Percentiles rank a stretch among this genome's conserved stretches.
These are phyloP conservation scores for Phlebopus sp. DNA, from an alignment of 1,284 basidiomycete species.

Conservation along the genomic window DNA sequence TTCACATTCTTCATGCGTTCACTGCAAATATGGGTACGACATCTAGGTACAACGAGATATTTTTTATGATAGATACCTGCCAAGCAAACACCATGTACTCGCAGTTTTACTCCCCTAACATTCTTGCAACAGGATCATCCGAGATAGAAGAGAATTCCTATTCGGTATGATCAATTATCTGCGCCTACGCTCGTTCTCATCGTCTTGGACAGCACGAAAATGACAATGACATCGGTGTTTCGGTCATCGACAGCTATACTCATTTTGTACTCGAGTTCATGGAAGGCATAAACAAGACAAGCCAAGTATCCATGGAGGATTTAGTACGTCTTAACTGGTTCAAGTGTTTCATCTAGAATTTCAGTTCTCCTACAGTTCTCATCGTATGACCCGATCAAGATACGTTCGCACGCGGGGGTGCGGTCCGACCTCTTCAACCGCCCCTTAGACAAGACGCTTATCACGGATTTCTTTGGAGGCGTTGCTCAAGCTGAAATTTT, in stretches of 20 bases:
- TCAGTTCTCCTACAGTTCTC: constrained; percentile 58
- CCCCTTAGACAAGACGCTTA: constrained; percentile 64
- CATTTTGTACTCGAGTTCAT: constrained; percentile 91
- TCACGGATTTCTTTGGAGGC: constrained; percentile 97
- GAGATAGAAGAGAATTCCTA: constrained; percentile 91
- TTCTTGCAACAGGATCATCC: constrained; percentile 91
- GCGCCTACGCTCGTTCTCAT: constrained; percentile 11
- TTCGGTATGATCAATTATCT: constrained; percentile 57
- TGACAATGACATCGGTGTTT: constrained; percentile 91
- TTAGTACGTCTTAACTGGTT: constrained; percentile 55
- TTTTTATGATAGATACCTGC: constrained; percentile 99
- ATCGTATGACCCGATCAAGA: constrained; percentile 70
- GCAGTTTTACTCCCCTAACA: constrained; percentile 93
- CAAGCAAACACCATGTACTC: constrained; percentile 97
- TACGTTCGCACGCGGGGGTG: constrained; percentile 85
- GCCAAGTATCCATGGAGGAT: constrained; percentile 77
- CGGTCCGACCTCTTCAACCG: constrained; percentile 80
- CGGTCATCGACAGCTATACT: constrained; percentile 94
- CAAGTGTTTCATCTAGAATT: not conserved
- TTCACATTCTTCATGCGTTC: not conserved
- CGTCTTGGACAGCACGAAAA: constrained; percentile 71
- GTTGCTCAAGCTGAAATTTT: constrained; percentile 79
- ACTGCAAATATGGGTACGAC: not conserved
- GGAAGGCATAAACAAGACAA: constrained; percentile 91
- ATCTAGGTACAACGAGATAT: constrained; percentile 88